Base-by-base conservation (phyloP, 768 basidiomycete genomes). In the Sarcodon sp. region DNA sequence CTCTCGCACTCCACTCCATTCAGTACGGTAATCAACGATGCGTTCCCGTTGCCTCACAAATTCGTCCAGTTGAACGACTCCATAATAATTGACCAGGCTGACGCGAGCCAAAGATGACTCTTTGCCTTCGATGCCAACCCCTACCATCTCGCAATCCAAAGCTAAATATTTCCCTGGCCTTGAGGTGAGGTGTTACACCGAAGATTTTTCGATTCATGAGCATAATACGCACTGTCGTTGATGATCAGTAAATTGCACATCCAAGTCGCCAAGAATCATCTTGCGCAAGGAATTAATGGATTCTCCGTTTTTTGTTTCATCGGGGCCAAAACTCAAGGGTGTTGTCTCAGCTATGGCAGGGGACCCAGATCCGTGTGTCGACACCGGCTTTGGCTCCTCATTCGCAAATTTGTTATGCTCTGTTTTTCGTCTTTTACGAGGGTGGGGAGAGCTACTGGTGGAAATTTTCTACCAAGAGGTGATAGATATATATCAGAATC, bases 71-170 rank as follows among this genome's bases (percentile, higher is more conserved):
- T 83, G 67, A 27, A 87, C 70, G 1, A 72, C 79, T 0, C 94
- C 94, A 51, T 87, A 69, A 59, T 79, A 94, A 63, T 97, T 94
- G 49, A 97, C 90, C 36, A 96, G 60, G 45, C 85, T 87, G 53
- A 94, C 87, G 33, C 93, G 80, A 1, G 91, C 93, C 11, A 96
- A 73, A 0, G 84, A 82, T 0, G 87, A 90, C 60, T 94, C 89
- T 3, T 64, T 64, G 16, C 88, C 89, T 21, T 81, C 72, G n/a
- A 78, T 71, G 0, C 91, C 91, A n/a, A 94, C 76, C 4, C 92
- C 92, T 9, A 98, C 93, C 91, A 98, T 96, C 64, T 98, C 94
- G 57, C 94, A 98, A 64, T 99, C 94, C 31, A 99, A 68, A 0
- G 90, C 80, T 38, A 96, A 66, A 53, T 85, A 85, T 57, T 76